phyloP scores from a whole-genome alignment of 371 early-diverging fungal species.

The Mucor piriformis region DNA sequence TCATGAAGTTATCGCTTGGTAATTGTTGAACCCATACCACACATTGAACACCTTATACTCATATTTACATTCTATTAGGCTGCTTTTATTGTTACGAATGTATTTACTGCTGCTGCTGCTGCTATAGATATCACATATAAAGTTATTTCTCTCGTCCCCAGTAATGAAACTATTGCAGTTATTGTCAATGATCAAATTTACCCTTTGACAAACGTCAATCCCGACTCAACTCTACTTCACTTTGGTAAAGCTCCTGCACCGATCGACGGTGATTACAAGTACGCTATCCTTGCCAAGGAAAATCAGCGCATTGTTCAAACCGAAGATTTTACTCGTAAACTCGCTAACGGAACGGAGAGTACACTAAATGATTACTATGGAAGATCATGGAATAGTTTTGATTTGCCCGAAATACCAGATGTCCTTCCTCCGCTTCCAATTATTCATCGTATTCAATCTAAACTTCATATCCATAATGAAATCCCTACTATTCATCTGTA shows the following conservation, averaged over 20 bases:
- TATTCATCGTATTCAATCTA: slow-evolving; percentile 24
- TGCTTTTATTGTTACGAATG: no score
- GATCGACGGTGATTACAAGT: background rate
- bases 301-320: slow-evolving; percentile 3
- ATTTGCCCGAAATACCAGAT: slow-evolving; percentile 6
- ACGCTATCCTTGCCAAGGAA: slow-evolving; percentile 5
- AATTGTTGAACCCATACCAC: no score
- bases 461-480: slow-evolving; percentile 24
- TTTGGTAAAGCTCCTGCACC: slow-evolving; percentile 17
- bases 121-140: slow-evolving; percentile 13
- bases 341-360: background rate
- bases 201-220: slow-evolving; percentile 3
- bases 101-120: no score
- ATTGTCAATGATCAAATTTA: slow-evolving; percentile 15
- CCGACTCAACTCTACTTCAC: slow-evolving; percentile 8
- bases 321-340: slow-evolving; percentile 18
- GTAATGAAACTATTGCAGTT: slow-evolving; percentile 13
- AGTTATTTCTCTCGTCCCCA: slow-evolving; percentile 6
- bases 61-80: no score
- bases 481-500: slow-evolving; percentile 29
- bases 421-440: slow-evolving; percentile 12
- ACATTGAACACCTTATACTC: no score
- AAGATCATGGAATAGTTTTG: slow-evolving; percentile 25
- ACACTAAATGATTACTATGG: slow-evolving; percentile 22
- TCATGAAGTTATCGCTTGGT: no score